A percentile compares a stretch with the other conserved stretches of the same genome.
phyloP scores from a whole-genome alignment of 2,329 filamentous ascomycete genomes.

The Fusarium sp. region DNA sequence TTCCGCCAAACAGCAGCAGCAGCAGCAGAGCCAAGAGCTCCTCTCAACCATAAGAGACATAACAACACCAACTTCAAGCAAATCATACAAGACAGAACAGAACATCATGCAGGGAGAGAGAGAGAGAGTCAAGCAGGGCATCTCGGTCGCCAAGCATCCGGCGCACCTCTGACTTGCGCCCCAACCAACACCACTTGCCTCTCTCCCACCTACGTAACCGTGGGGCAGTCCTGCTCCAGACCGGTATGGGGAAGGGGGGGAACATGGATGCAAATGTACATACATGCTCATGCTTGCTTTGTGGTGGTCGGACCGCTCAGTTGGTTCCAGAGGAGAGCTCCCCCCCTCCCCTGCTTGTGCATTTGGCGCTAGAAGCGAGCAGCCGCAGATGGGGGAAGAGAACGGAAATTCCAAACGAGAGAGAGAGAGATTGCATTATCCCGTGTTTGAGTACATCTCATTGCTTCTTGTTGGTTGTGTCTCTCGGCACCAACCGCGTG shows the following conservation, averaged over 20 bases:
- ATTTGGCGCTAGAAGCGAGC: constrained; percentile 5
- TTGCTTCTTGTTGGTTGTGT: neutral
- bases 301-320: constrained; percentile 4
- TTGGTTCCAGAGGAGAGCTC: constrained; percentile 10
- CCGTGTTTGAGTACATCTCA: neutral
- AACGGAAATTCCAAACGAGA: constrained; percentile 1
- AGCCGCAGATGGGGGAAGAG: constrained; percentile 3
- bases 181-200: constrained; percentile 11
- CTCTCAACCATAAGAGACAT: neutral
- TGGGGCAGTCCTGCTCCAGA: constrained; percentile 17
- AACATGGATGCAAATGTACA: neutral
- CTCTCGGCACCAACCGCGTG: constrained; percentile 1
- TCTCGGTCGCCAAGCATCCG: neutral
- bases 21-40: neutral
- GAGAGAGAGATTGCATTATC: neutral
- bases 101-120: constrained; percentile 16
- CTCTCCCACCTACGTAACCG: constrained; percentile 16
- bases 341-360: constrained; percentile 12
- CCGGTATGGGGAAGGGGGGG: constrained; percentile 28
- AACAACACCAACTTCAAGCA: neutral
- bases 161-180: constrained; percentile 4
- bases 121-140: constrained; percentile 9
- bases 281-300: neutral
- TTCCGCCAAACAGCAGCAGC: neutral
- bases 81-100: neutral